A percentile compares a stretch with the other conserved stretches of the same genome.
Conservation (phyloP, 2,329 filamentous ascomycete genomes). For the Proliferodiscus dingleyae region DNA sequence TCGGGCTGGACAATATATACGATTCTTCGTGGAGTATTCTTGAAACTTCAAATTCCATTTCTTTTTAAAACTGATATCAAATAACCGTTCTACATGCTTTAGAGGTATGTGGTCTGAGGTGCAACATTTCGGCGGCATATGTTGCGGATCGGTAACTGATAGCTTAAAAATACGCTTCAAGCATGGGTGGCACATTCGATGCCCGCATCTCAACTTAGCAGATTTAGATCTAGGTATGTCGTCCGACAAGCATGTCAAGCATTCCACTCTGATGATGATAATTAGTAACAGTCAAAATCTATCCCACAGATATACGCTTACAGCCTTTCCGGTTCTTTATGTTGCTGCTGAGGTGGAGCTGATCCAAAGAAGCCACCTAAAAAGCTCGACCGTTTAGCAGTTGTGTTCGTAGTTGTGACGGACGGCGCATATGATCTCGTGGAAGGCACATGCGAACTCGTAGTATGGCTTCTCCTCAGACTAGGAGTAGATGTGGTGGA, state of each 20-base stretch:
- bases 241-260: constrained; percentile 65
- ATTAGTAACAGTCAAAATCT: constrained; percentile 4
- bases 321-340: constrained; percentile 26
- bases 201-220: constrained; percentile 70
- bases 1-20: constrained; percentile 70
- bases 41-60: constrained; percentile 76
- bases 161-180: constrained; percentile 69
- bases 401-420: constrained; percentile 14
- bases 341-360: constrained; percentile 10
- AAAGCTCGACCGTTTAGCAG: constrained; percentile 17
- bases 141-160: constrained; percentile 69
- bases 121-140: constrained; percentile 85
- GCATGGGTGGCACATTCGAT: constrained; percentile 76
- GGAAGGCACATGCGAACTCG: constrained; percentile 18
- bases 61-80: constrained; percentile 69
- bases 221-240: constrained; percentile 59
- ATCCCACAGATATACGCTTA: constrained; percentile 12
- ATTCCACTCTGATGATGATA: constrained; percentile 54
- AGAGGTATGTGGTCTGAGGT: constrained; percentile 67
- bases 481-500: constrained; percentile 12
- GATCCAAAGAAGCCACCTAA: constrained; percentile 22
- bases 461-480: constrained; percentile 24
- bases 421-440: constrained; percentile 14
- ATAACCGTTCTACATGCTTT: constrained; percentile 70
- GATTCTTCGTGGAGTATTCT: constrained; percentile 69